phyloP scores from a whole-genome alignment of 73 alveolate species.

The Tetrahymena borealis region DNA sequence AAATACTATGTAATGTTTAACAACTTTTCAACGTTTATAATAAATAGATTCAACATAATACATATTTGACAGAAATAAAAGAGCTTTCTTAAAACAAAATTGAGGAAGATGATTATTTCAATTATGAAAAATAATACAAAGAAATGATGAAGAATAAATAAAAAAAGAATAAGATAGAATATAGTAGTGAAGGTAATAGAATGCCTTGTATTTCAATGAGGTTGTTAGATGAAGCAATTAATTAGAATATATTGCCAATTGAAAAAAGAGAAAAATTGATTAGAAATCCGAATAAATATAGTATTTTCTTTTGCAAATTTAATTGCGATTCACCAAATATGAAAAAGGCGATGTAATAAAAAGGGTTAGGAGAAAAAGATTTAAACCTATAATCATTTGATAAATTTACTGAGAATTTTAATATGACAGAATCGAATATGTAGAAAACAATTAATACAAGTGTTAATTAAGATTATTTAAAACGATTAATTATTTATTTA shows the following conservation, averaged over 20 bases:
- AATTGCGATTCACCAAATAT: slow-evolving; percentile 33
- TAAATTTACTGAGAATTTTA: not conserved
- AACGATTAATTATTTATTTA: not conserved
- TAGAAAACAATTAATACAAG: not conserved
- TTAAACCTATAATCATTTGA: not conserved
- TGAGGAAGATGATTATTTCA: not conserved
- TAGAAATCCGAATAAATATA: slow-evolving; percentile 35
- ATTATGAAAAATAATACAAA: not conserved
- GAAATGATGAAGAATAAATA: not conserved
- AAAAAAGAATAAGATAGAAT: not conserved
- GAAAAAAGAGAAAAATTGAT: slow-evolving; percentile 22
- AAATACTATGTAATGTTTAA: not conserved
- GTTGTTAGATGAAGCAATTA: slow-evolving; percentile 32
- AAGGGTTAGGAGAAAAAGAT: slow-evolving; percentile 3
- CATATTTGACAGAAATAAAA: not conserved
- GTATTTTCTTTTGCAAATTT: slow-evolving; percentile 19
- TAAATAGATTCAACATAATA: not conserved
- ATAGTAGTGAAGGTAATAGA: not conserved
- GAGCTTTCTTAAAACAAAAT: not conserved
- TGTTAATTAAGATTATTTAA: not conserved
- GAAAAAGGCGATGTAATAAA: slow-evolving; percentile 5
- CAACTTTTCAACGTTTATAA: not conserved
- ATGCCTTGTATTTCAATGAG: slow-evolving; percentile 1
- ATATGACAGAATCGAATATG: not conserved
- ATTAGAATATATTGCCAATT: slow-evolving; percentile 16